A percentile compares a stretch with the other conserved stretches of the same genome.
phyloP scores from a whole-genome alignment of 2,329 filamentous ascomycete genomes.

The Botrytis sinoallii region DNA sequence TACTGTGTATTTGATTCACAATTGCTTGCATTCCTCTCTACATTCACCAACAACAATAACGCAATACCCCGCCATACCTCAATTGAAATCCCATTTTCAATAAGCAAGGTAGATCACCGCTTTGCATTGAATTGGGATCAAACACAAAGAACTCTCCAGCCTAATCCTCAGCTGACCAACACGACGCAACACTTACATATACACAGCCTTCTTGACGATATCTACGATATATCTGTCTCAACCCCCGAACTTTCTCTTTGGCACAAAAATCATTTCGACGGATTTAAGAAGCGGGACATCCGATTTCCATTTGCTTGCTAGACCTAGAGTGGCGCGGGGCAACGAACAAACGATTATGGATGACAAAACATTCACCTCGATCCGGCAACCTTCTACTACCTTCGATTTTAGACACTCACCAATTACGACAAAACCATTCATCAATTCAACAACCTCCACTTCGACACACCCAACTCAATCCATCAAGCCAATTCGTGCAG shows the following conservation, averaged over 20 bases:
- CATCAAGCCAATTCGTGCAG: slow-evolving; percentile 28
- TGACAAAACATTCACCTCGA: slow-evolving; percentile 28
- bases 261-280: background rate
- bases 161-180: slow-evolving; percentile 30
- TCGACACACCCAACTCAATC: background rate
- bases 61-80: slow-evolving; percentile 17
- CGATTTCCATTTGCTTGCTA: slow-evolving; percentile 7
- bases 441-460: slow-evolving; percentile 23
- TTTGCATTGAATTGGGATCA: slow-evolving; percentile 30
- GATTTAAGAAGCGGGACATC: slow-evolving; percentile 15
- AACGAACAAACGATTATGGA: slow-evolving; percentile 21
- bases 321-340: slow-evolving; percentile 14
- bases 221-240: slow-evolving; percentile 12
- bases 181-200: slow-evolving; percentile 16
- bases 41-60: slow-evolving; percentile 21
- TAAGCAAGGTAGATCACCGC: slow-evolving; percentile 10
- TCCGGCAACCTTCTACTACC: slow-evolving; percentile 33
- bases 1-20: slow-evolving; percentile 10
- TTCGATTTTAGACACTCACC: slow-evolving; percentile 32
- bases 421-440: slow-evolving; percentile 26
- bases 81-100: slow-evolving; percentile 10
- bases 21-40: slow-evolving; percentile 25
- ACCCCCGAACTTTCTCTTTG: background rate
- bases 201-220: slow-evolving; percentile 19
- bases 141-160: slow-evolving; percentile 32